Evolutionary conservation across 352 stramenopile species (phyloP), one percentile per base, ranked within the genome.

Genomic region (Phytopythium cucurbitacearum): DNA sequence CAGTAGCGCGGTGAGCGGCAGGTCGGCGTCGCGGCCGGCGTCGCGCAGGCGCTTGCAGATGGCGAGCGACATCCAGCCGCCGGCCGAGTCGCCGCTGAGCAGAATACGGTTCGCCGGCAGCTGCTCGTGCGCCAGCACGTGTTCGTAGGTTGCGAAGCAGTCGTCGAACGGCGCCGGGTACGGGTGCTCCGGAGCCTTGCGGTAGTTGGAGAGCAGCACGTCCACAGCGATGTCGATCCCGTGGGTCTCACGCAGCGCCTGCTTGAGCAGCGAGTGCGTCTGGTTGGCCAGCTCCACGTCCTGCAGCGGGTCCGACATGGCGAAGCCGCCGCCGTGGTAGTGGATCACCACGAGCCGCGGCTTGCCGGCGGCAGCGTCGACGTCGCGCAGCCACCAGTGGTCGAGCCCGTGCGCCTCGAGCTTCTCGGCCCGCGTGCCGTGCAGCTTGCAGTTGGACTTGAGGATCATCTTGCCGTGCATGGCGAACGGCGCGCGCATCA

Each of bases 161-260:
- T 85, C 74, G 42, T 85, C 58, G 10, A 69, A 43, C 5, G 71
- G 59, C 3, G 58, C 52, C 12, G 74, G 74, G 54, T 67, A 85
- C 39, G 59, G 42, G 43, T 62, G 53, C 37, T 78, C 56, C 2
- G 71, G 69, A 7, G 68, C 59, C 64, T 80, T 85, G 42, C 69
- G 74, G 64, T 82, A 85, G 56, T 80, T 85, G 15, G 66, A 69
- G 10, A 85, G 56, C 28, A 82, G 60, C 32, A 72, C 69, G 32
- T 81, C 63, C 11, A 81, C 64, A 1, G 52, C 56, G 43, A 65
- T 61, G 15, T 56, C 46, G 39, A 64, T 33, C 35, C 49, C 34
- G 43, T 61, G 54, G 21, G 56, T 28, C 15, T 64, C 51, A 35
- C 45, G 49, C 13, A 73, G 34, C 32, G 49, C 59, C 56, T 67